Percentiles rank a stretch among this genome's conserved stretches.
phyloP scores from a whole-genome alignment of 345 rosid species.

The Euphorbia lathyris region DNA sequence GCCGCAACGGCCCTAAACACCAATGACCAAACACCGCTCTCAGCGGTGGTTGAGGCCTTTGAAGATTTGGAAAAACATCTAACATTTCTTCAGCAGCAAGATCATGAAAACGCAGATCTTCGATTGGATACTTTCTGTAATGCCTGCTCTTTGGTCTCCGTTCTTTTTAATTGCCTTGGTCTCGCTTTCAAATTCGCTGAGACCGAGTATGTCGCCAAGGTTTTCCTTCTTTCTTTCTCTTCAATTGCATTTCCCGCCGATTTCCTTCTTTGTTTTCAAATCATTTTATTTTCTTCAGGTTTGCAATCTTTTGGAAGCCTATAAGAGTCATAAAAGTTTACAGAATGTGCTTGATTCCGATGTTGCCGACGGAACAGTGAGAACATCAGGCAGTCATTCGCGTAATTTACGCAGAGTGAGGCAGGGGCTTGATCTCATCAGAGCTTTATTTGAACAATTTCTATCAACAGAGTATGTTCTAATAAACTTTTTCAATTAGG shows the following conservation, averaged over 20 bases:
- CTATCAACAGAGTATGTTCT: constrained; percentile 45
- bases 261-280: background rate
- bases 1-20: background rate
- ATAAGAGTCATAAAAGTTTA: constrained; percentile 46
- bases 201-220: constrained; percentile 75
- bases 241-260: background rate
- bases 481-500: background rate
- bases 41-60: constrained; percentile 55
- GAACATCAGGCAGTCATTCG: constrained; percentile 70
- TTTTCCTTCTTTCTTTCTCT: constrained; percentile 12
- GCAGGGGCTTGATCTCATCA: constrained; percentile 87
- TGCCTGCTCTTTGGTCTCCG: constrained; percentile 64
- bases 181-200: constrained; percentile 91
- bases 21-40: constrained; percentile 29
- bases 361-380: constrained; percentile 64
- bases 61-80: constrained; percentile 46
- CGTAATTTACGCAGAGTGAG: constrained; percentile 84
- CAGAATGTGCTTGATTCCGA: constrained; percentile 58
- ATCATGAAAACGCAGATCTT: constrained; percentile 11
- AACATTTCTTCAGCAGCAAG: constrained; percentile 12
- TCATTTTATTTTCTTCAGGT: constrained; percentile 36
- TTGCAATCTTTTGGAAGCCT: constrained; percentile 63
- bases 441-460: constrained; percentile 74
- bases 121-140: constrained; percentile 52
- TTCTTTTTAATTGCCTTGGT: constrained; percentile 71